Base-by-base conservation (phyloP, 2,329 filamentous ascomycete genomes). In the Talaromyces amestolkiae region DNA sequence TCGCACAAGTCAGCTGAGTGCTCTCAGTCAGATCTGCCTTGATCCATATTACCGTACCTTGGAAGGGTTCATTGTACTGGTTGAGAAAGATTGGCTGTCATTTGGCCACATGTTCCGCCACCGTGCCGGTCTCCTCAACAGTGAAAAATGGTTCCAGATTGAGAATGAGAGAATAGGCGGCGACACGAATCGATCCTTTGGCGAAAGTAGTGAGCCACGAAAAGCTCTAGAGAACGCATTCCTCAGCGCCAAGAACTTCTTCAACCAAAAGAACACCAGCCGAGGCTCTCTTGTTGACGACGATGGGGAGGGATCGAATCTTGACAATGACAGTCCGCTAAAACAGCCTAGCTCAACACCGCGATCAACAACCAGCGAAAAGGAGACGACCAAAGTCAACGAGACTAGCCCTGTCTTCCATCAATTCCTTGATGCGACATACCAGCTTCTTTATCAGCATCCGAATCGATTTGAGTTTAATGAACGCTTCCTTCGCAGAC, bases 81-180 rank as follows among this genome's bases (percentile, higher is more conserved):
- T 99, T 2, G 95, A 99, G 78, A 99, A 99, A 76, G 95, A 99
- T 74, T 99, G 95, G 92, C 80, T 99, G 13, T 95, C 94, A 0
- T 99, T 97, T 79, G 95, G 95, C 1, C 94, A 99, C 78, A 97
- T 97, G 89, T 99, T 99, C 79, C 88, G 93, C 63, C 88, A 97
- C 72, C 89, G 95, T n/a, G 91, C 91, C 15, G 95, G 95, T 3
- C 91, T 91, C 71, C 80, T 98, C 64, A 92, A 89, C 73, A 91
- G 91, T 69, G 94, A 98, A 70, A 96, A 96, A 73, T 98, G 93
- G 93, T 99, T 99, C 74, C 84, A 87, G 19, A 86, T 92, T 31
- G 92, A 97, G 75, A 93, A 90, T 71, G 94, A 98, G 76, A 80
- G 80, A 85, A 79, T 89, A 83, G 82, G 91, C 80, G 70, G 90